Base-by-base conservation (phyloP, 805 yeast species). In the Teunomyces kruisii region DNA sequence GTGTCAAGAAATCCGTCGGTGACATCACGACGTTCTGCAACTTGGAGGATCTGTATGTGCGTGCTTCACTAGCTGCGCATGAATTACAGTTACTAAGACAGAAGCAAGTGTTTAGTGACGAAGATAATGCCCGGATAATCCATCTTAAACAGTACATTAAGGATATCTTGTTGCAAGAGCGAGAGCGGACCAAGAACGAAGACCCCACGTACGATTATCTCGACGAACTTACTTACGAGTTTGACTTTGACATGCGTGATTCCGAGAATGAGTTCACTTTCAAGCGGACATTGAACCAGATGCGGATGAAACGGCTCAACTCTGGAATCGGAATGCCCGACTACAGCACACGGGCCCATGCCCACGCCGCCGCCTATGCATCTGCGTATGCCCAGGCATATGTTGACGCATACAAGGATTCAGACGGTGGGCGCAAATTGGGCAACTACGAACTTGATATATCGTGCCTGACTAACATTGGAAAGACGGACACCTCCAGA, bases 11-110 rank as follows among this genome's bases (percentile, higher is more conserved):
- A 14, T n/a, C 19, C 3, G 38, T 35, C 15, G 38, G 19, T 7
- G 38, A 35, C 28, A 35, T 35, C 14, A 19, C 38, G 28, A 35
- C 38, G n/a, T 22, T 35, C 12, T 35, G 38, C 15, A 19, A 35
- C 38, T 35, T 35, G 38, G 38, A 35, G 13, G 38, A 35, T 9
- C 27, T 8, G 28, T 35, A 35, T n/a, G 38, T 35, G 6, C 38
- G 28, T 13, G 38, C 38, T 5, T 22, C 27, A 10, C 28, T 35
- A 5, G 38, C 38, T 4, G 38, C 38, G 0, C 14, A 22, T 6
- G 38, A 35, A 9, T 13, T 35, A 10, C 38, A 35, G 28, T 6
- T 14, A 1, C 28, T 35, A 6, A 24, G 38, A 6, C 38, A 19
- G 27, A 35, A 35, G 13, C 27, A n/a, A 6, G 9, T 22, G 15